These are phyloP conservation scores for Cordyceps fumosorosea DNA, from an alignment of 2,329 filamentous ascomycete genomes.

Conservation along the genomic window DNA sequence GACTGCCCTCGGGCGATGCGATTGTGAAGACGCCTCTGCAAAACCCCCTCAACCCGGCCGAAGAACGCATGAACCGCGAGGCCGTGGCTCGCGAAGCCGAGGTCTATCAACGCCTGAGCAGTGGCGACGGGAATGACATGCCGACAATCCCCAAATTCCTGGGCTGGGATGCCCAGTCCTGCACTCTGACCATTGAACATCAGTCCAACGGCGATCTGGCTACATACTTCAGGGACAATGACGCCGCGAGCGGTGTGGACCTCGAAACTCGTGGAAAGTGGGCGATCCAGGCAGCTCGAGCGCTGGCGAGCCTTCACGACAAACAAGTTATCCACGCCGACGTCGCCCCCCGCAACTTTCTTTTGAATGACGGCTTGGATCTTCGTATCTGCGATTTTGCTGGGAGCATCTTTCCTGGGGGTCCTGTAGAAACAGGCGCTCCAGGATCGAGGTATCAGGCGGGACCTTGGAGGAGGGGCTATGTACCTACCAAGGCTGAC, in stretches of 20 bases:
- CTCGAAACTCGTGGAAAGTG: constrained; percentile 21
- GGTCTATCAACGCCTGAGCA: constrained; percentile 20
- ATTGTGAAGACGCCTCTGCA: constrained; percentile 19
- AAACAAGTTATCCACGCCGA: constrained; percentile 33
- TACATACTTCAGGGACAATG: constrained; percentile 17
- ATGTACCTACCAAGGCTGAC: constrained; percentile 18
- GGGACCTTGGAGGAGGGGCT: constrained; percentile 20
- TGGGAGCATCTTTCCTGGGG: constrained; percentile 25
- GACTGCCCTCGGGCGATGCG: constrained; percentile 17
- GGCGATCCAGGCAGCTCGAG: constrained; percentile 27
- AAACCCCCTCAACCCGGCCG: constrained; percentile 15
- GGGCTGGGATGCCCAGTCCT: constrained; percentile 19
- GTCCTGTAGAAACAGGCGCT: constrained; percentile 17
- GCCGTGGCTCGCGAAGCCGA: constrained; percentile 19
- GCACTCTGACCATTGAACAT: constrained; percentile 22
- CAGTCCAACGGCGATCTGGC: constrained; percentile 22
- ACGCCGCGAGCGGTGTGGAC: not conserved
- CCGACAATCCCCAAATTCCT: constrained; percentile 19
- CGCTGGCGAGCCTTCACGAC: constrained; percentile 28
- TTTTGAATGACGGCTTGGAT: constrained; percentile 28
- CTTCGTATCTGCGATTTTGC: constrained; percentile 32
- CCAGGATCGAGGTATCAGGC: constrained; percentile 20
- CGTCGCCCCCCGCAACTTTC: constrained; percentile 32
- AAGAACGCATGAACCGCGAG: constrained; percentile 12
- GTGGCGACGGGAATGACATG: constrained; percentile 3